Evolutionary conservation across 2,329 filamentous ascomycete genomes (phyloP).

Genomic region (Venturia asperata): DNA sequence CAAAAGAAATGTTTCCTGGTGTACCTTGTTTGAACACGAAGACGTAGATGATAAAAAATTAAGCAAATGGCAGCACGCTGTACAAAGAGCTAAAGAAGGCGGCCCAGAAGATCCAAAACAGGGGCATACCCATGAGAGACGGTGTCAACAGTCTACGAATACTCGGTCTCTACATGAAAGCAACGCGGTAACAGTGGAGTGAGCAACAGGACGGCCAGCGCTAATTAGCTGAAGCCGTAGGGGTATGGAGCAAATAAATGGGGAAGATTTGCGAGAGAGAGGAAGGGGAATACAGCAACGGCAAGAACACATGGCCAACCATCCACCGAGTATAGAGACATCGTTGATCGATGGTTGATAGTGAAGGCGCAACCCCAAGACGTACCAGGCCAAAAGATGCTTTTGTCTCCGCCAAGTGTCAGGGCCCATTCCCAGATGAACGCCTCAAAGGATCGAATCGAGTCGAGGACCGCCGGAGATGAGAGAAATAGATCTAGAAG

Average conservation of each 20-base stretch:
- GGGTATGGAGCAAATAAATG: conserved; percentile 10
- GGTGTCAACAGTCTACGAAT: background rate
- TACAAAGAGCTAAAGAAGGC: background rate
- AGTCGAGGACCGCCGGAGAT: background rate
- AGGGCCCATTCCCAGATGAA: background rate
- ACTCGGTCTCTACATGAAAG: background rate
- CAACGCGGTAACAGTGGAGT: background rate
- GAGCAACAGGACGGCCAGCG: conserved; percentile 2
- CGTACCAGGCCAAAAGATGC: background rate
- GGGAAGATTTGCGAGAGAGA: background rate
- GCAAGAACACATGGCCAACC: background rate
- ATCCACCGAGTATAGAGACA: background rate
- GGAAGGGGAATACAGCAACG: background rate
- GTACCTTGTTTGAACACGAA: background rate
- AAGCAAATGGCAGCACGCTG: background rate
- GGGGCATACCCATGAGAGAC: background rate
- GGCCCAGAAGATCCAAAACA: background rate
- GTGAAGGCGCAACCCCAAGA: background rate
- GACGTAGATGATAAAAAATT: background rate
- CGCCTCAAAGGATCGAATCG: background rate
- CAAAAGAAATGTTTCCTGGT: background rate
- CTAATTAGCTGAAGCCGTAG: background rate
- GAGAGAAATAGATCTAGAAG: background rate
- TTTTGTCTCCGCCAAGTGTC: conserved; percentile 2
- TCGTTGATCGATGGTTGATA: background rate